Evolutionary conservation across 23 red algal species (phyloP).

Genomic region (Cyanidioschyzon merolae): DNA sequence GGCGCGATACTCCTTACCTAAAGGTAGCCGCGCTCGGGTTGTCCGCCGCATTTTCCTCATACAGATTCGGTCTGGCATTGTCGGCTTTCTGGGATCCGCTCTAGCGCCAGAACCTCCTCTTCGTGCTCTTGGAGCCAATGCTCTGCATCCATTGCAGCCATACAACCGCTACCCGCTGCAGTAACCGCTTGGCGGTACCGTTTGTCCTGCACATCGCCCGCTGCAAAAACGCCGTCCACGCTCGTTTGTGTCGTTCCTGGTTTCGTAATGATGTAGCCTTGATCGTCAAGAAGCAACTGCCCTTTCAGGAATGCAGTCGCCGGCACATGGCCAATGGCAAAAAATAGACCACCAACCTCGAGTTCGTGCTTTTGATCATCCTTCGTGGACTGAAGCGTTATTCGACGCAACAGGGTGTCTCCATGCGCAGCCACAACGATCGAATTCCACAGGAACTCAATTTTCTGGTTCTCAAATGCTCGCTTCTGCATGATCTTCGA

Average conservation of each 20-base stretch:
- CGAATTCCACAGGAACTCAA: constrained; percentile 63
- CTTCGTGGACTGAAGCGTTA: constrained; percentile 59
- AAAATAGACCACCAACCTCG: constrained; percentile 65
- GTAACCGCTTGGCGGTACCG: constrained; percentile 83
- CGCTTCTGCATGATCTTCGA: constrained; percentile 89
- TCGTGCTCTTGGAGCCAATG: constrained; percentile 32
- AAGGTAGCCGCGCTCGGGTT: too few relatives aligned
- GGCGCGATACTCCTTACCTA: too few relatives aligned
- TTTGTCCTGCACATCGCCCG: constrained; percentile 88
- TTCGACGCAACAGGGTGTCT: constrained; percentile 45
- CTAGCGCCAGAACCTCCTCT: background rate
- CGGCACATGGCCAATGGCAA: constrained; percentile 87
- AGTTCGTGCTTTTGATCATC: constrained; percentile 18
- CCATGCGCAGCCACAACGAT: constrained; percentile 63
- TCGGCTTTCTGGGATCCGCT: background rate
- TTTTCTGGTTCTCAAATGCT: constrained; percentile 46
- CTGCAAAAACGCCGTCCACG: constrained; percentile 78
- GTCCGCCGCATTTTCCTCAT: too few relatives aligned
- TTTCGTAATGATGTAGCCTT: constrained; percentile 73
- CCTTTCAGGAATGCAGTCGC: constrained; percentile 62
- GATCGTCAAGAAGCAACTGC: constrained; percentile 51
- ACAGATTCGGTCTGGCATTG: too few relatives aligned
- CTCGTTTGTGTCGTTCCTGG: constrained; percentile 75
- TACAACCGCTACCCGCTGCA: constrained; percentile 82
- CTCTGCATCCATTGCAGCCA: constrained; percentile 86